These are phyloP conservation scores for Hirsutella thompsonii DNA, from an alignment of 2,329 filamentous ascomycete genomes.

Conservation along the genomic window DNA sequence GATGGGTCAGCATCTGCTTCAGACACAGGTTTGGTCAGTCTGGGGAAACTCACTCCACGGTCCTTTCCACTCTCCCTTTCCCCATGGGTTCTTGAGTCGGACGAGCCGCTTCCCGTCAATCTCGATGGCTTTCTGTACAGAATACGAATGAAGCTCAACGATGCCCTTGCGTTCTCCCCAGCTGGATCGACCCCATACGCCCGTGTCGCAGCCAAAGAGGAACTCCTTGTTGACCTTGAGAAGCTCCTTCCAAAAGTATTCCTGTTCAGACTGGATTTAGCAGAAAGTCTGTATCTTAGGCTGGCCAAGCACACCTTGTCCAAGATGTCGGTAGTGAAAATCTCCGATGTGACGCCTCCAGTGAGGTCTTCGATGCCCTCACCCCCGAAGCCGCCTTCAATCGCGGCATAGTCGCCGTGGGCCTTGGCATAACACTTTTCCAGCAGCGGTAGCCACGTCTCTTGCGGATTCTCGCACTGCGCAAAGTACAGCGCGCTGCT, in stretches of 20 bases:
- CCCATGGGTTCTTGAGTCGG: slow-evolving; percentile 66
- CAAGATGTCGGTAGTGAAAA: slow-evolving; percentile 55
- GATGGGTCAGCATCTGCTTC: slow-evolving; percentile 5
- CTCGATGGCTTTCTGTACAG: slow-evolving; percentile 45
- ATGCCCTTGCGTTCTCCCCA: slow-evolving; percentile 39
- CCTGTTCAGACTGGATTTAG: no score
- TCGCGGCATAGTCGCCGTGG: slow-evolving; percentile 64
- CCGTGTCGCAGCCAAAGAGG: slow-evolving; percentile 48
- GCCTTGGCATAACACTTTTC: slow-evolving; percentile 76
- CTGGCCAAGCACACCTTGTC: slow-evolving; percentile 63
- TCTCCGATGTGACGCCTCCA: slow-evolving; percentile 53
- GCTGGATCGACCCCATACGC: slow-evolving; percentile 16
- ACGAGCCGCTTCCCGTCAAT: slow-evolving; percentile 48
- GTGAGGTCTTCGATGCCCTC: slow-evolving; percentile 48
- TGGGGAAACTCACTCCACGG: slow-evolving; percentile 45
- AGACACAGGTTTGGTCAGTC: neutral
- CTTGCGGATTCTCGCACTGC: slow-evolving; percentile 59
- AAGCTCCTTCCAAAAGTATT: slow-evolving; percentile 60
- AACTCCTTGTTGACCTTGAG: slow-evolving; percentile 70
- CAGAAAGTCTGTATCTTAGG: no score
- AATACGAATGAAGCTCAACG: slow-evolving; percentile 46
- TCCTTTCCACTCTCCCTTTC: slow-evolving; percentile 67
- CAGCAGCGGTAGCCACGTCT: slow-evolving; percentile 68
- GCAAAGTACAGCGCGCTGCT: slow-evolving; percentile 66
- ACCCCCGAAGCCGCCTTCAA: slow-evolving; percentile 57